These are phyloP conservation scores for Mucor sp. DNA, from an alignment of 371 early-diverging fungal species.

Conservation along the genomic window DNA sequence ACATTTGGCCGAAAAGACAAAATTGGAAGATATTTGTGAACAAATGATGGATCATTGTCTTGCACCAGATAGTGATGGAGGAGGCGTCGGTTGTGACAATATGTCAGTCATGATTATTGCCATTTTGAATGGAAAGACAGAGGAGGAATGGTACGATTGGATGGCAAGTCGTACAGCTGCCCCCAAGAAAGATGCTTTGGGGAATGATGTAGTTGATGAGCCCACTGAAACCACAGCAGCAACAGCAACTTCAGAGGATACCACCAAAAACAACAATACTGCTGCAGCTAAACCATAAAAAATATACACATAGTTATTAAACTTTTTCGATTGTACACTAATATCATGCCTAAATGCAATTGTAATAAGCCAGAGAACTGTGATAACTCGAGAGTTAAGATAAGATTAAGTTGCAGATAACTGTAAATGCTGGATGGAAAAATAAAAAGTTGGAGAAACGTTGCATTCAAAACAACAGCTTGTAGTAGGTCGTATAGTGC, in stretches of 20 bases:
- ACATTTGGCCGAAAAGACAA: conserved; percentile 56
- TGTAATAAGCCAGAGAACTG: too few species aligned
- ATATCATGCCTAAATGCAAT: too few species aligned
- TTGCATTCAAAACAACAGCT: too few species aligned
- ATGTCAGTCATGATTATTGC: conserved; percentile 97
- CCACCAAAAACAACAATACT: neutral
- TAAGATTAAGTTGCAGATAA: too few species aligned
- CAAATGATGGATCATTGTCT: conserved; percentile 89
- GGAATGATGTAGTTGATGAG: conserved; percentile 19
- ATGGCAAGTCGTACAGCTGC: conserved; percentile 30
- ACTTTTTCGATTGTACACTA: too few species aligned
- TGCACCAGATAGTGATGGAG: conserved; percentile 82
- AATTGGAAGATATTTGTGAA: conserved; percentile 79
- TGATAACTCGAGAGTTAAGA: too few species aligned
- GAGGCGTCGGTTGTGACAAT: conserved; percentile 97
- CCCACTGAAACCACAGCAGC: too few species aligned
- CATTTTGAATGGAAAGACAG: conserved; percentile 75
- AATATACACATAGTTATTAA: too few species aligned
- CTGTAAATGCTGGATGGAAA: too few species aligned
- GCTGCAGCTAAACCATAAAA: neutral
- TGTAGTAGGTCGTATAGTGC: too few species aligned
- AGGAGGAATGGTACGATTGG: conserved; percentile 75
- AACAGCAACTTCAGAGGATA: neutral
- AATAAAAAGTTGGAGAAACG: too few species aligned
- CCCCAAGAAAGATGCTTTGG: conserved; percentile 31